Base-by-base conservation (phyloP, 192 early-diverging fungal species). In the Podila epicladia region DNA sequence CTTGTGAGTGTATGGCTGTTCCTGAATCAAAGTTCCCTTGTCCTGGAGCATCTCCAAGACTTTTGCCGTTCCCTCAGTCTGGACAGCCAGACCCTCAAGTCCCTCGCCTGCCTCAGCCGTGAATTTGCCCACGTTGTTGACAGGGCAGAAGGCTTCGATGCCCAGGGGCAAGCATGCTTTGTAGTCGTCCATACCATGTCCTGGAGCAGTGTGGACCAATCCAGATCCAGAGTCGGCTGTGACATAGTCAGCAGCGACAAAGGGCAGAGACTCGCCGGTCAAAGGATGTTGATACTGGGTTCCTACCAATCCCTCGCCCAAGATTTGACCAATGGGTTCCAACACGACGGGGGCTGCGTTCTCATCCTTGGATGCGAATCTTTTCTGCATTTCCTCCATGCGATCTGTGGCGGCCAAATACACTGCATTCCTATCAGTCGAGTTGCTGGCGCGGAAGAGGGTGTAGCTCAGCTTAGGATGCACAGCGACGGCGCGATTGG, bases 101-200 rank as follows among this genome's bases (percentile, higher is more conserved):
- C 60, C 83, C 0, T 66, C 59, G 0, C 90, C 91, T 2, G 89
- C 93, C 8, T 93, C 91, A n/a, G 84, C 76, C 1, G 92, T 94
- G 62, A 89, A 93, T 45, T 78, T 83, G 0, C 94, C 94, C n/a
- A 79, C 67, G 50, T 91, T 92, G 62, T 94, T 86, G 11, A 95
- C 94, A 37, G 94, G 94, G 64, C 92, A 90, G 63, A 90, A 91
- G 0, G 86, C 86, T 6, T 82, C 74, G 38, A 95, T 88, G 15
- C 89, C 89, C 7, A 86, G 50, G 31, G 83, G 57, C 20, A 83
- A 80, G 64, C 92, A 85, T 1, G 73, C 80, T 75, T 93, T 92
- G 65, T 95, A 95, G 79, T 95, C 94, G n/a, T 94, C 93, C 84
- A 91, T 89, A 24, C 94, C 94, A 68, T 95, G 94, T 19, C 94